These are phyloP conservation scores for Sporisorium iseilematis-ciliati DNA, from an alignment of 1,284 basidiomycete genomes.

Conservation along the genomic window DNA sequence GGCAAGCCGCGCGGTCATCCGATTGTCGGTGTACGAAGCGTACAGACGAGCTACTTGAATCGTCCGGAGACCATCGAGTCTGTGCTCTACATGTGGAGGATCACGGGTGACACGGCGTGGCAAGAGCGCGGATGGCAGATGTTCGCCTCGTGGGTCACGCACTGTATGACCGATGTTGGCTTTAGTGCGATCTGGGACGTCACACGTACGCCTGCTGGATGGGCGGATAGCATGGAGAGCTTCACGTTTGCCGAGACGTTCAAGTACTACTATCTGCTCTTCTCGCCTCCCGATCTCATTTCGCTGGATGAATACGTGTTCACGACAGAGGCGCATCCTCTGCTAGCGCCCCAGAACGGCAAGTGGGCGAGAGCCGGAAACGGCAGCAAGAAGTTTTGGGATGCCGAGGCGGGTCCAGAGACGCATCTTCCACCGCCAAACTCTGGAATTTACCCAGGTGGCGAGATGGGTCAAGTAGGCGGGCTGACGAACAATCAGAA, in stretches of 20 bases:
- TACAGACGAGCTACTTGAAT: constrained; percentile 56
- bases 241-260: constrained; percentile 75
- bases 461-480: constrained; percentile 56
- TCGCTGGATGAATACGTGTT: constrained; percentile 75
- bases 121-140: constrained; percentile 75
- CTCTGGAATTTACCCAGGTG: constrained; percentile 54
- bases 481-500: constrained; percentile 65
- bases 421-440: constrained; percentile 33
- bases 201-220: constrained; percentile 58
- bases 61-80: constrained; percentile 75
- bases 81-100: constrained; percentile 74
- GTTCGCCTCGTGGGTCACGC: constrained; percentile 74
- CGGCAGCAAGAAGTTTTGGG: constrained; percentile 59
- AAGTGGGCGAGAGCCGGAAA: constrained; percentile 53
- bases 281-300: constrained; percentile 73
- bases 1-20: constrained; percentile 56
- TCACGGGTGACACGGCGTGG: constrained; percentile 74
- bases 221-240: constrained; percentile 72
- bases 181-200: constrained; percentile 72
- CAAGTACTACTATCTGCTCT: constrained; percentile 71
- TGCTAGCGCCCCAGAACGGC: constrained; percentile 61
- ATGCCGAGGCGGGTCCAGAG: constrained; percentile 16
- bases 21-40: constrained; percentile 63
- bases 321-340: constrained; percentile 71
- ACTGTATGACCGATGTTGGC: constrained; percentile 70